A percentile compares a stretch with the other conserved stretches of the same genome.
These are phyloP conservation scores for Apiotrichum siamense DNA, from an alignment of 1,284 basidiomycete genomes.

Conservation along the genomic window DNA sequence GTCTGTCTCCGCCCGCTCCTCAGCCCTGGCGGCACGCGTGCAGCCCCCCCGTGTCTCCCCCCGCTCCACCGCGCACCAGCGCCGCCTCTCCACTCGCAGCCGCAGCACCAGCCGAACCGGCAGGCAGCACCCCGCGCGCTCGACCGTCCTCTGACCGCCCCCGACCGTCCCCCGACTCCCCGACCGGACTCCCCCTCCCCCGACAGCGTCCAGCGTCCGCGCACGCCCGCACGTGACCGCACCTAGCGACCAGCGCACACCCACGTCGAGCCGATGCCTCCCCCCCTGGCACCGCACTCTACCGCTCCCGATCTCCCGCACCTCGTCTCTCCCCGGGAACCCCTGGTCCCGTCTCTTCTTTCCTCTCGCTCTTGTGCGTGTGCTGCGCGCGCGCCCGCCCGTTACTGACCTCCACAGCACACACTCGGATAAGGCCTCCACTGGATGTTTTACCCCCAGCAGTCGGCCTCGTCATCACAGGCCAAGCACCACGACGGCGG, in stretches of 20 bases:
- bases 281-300: constrained; percentile 11
- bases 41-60: too few relatives aligned
- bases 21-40: too few relatives aligned
- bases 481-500: constrained; percentile 36
- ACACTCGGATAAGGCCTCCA: constrained; percentile 10
- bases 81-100: too few relatives aligned
- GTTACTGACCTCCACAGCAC: constrained; percentile 2
- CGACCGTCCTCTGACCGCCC: not conserved
- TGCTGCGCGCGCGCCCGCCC: not conserved
- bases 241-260: constrained; percentile 6
- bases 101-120: too few relatives aligned
- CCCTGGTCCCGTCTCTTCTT: constrained; percentile 1
- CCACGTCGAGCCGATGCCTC: constrained; percentile 24
- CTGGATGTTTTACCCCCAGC: constrained; percentile 36
- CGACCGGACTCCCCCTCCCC: too few relatives aligned
- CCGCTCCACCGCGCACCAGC: too few relatives aligned
- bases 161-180: not conserved
- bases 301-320: constrained; percentile 7
- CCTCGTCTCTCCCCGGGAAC: constrained; percentile 6
- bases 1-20: too few relatives aligned
- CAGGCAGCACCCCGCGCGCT: too few relatives aligned
- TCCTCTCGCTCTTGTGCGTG: not conserved
- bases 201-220: not conserved
- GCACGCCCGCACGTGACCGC: not conserved
- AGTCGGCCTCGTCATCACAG: constrained; percentile 24